phyloP scores from a whole-genome alignment of 2,329 filamentous ascomycete species.

The Venturia effusa region DNA sequence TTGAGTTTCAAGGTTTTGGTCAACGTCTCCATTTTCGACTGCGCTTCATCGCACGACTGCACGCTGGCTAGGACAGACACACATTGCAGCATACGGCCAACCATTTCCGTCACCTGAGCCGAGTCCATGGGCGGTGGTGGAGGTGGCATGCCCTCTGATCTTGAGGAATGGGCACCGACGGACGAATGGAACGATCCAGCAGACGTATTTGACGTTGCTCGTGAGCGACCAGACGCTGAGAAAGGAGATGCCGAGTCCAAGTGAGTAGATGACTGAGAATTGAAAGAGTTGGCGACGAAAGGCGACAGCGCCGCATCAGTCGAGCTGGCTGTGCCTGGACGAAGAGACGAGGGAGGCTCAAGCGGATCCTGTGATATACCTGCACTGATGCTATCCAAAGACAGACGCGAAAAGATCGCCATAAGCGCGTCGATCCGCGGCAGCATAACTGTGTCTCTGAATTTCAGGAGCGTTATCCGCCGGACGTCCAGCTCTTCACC shows the following conservation, averaged over 20 bases:
- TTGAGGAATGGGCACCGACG: neutral
- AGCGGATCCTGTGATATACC: conserved; percentile 21
- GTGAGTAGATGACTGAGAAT: conserved; percentile 18
- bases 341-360: conserved; percentile 13
- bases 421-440: conserved; percentile 83
- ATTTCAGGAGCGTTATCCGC: conserved; percentile 77
- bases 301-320: conserved; percentile 15
- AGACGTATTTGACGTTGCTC: conserved; percentile 75
- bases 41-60: conserved; percentile 59
- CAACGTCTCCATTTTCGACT: conserved; percentile 71
- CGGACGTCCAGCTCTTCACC: conserved; percentile 68
- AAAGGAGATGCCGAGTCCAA: conserved; percentile 32
- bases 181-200: conserved; percentile 35
- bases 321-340: conserved; percentile 22
- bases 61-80: conserved; percentile 80
- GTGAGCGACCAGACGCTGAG: conserved; percentile 48
- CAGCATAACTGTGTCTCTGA: conserved; percentile 79
- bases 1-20: conserved; percentile 88
- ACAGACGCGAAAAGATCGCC: conserved; percentile 79
- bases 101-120: conserved; percentile 84
- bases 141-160: conserved; percentile 21
- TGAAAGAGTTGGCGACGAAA: conserved; percentile 16
- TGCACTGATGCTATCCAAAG: conserved; percentile 59
- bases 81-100: conserved; percentile 92
- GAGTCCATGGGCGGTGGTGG: conserved; percentile 29